phyloP scores from a whole-genome alignment of 108 stramenopile species.

The Poteriospumella lacustris region DNA sequence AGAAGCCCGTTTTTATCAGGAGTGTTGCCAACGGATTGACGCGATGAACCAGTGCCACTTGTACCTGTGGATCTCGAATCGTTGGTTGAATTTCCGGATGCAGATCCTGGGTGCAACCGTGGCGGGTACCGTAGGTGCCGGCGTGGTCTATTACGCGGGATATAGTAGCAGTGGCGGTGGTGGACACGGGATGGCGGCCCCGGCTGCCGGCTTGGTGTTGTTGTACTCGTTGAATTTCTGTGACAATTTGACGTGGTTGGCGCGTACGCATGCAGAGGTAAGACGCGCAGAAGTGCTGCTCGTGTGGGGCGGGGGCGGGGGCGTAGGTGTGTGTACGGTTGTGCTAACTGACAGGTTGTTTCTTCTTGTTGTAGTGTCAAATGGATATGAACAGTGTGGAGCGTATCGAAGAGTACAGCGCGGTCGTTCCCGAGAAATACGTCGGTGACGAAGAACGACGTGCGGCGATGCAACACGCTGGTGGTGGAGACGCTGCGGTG shows the following conservation, averaged over 20 bases:
- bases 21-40: slow-evolving; percentile 71
- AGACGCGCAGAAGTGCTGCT: too few relatives aligned
- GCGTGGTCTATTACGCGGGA: slow-evolving; percentile 46
- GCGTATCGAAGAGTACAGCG: slow-evolving; percentile 51
- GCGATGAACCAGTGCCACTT: slow-evolving; percentile 75
- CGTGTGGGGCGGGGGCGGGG: too few relatives aligned
- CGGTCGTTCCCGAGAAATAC: slow-evolving; percentile 24
- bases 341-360: too few relatives aligned
- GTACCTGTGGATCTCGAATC: slow-evolving; percentile 67
- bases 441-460: background rate
- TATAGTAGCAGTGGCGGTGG: background rate
- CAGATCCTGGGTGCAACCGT: slow-evolving; percentile 68
- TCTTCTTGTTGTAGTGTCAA: slow-evolving; percentile 17
- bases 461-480: too few relatives aligned
- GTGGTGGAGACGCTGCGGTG: too few relatives aligned
- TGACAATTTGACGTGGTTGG: background rate
- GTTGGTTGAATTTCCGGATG: slow-evolving; percentile 88
- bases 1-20: slow-evolving; percentile 35
- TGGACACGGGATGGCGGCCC: background rate
- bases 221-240: slow-evolving; percentile 42
- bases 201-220: slow-evolving; percentile 26
- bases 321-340: too few relatives aligned
- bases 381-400: slow-evolving; percentile 53
- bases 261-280: background rate
- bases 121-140: slow-evolving; percentile 58